A percentile compares a stretch with the other conserved stretches of the same genome.
phyloP scores from a whole-genome alignment of 768 basidiomycete genomes.

The Mycena venus region DNA sequence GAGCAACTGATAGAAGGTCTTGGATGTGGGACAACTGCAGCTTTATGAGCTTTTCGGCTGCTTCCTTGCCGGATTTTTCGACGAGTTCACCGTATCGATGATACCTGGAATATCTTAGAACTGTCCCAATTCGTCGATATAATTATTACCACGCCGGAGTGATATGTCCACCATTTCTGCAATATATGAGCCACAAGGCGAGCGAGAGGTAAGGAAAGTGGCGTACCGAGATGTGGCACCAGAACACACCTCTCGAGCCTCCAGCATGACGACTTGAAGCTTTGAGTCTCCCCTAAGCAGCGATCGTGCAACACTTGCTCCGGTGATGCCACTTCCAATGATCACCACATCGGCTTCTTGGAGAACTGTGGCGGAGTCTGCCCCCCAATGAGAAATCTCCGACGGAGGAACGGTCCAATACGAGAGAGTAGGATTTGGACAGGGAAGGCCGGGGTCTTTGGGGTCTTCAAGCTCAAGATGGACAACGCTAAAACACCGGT shows the following conservation, averaged over 20 bases:
- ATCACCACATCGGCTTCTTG: constrained; percentile 62
- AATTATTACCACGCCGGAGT: constrained; percentile 53
- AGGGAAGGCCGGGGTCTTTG: neutral
- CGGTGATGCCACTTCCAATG: constrained; percentile 68
- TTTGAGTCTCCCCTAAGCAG: constrained; percentile 30
- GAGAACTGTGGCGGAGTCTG: constrained; percentile 32
- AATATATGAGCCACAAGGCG: too few relatives aligned
- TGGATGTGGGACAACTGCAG: too few relatives aligned
- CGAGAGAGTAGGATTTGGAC: neutral
- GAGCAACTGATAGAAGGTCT: too few relatives aligned
- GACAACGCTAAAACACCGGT: constrained; percentile 34
- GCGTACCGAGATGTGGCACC: too few relatives aligned
- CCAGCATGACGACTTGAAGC: constrained; percentile 64
- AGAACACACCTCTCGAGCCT: constrained; percentile 72
- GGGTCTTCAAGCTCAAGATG: neutral
- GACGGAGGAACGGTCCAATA: constrained; percentile 69
- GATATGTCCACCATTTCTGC: too few relatives aligned
- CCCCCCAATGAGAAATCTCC: neutral
- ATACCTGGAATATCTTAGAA: neutral
- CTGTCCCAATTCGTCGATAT: constrained; percentile 50
- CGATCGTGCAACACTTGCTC: constrained; percentile 60
- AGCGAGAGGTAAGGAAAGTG: too few relatives aligned
- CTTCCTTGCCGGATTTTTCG: too few relatives aligned
- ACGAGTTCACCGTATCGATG: too few relatives aligned
- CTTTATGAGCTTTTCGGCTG: too few relatives aligned